A percentile compares a stretch with the other conserved stretches of the same genome.
Evolutionary conservation across 1,284 basidiomycete genomes (phyloP).

Genomic region (Sphagnurus paluster): DNA sequence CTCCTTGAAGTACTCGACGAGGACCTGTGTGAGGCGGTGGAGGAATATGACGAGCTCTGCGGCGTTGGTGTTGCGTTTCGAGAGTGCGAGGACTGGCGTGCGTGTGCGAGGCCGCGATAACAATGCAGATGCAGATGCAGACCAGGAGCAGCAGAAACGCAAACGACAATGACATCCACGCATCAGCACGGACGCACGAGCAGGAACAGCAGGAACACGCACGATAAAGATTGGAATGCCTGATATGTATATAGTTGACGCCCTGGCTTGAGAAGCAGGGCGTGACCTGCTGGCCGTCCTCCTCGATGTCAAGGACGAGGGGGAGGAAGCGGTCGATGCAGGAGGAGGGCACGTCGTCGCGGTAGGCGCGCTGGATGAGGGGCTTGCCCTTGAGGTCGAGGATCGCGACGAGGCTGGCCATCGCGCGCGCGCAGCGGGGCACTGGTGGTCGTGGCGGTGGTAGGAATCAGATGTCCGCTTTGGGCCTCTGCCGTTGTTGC

Average conservation of each 20-base stretch:
- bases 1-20: slow-evolving; percentile 99
- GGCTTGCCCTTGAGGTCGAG: slow-evolving; percentile 99
- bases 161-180: no score
- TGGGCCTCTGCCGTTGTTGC: no score
- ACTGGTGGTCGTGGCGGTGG: slow-evolving; percentile 7
- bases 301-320: slow-evolving; percentile 94
- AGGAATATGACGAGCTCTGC: slow-evolving; percentile 97
- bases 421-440: slow-evolving; percentile 28
- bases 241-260: slow-evolving; percentile 98
- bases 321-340: slow-evolving; percentile 95
- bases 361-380: slow-evolving; percentile 96
- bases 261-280: slow-evolving; percentile 95
- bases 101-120: no score
- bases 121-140: no score
- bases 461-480: no score
- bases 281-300: slow-evolving; percentile 92
- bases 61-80: slow-evolving; percentile 95
- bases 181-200: background rate
- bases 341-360: slow-evolving; percentile 91
- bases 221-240: slow-evolving; percentile 98
- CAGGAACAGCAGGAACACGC: slow-evolving; percentile 34
- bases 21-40: slow-evolving; percentile 86
- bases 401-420: slow-evolving; percentile 81
- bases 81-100: slow-evolving; percentile 90
- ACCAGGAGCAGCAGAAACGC: no score